phyloP scores from a whole-genome alignment of 2,329 filamentous ascomycete species.

The Penicillium brasilianum region DNA sequence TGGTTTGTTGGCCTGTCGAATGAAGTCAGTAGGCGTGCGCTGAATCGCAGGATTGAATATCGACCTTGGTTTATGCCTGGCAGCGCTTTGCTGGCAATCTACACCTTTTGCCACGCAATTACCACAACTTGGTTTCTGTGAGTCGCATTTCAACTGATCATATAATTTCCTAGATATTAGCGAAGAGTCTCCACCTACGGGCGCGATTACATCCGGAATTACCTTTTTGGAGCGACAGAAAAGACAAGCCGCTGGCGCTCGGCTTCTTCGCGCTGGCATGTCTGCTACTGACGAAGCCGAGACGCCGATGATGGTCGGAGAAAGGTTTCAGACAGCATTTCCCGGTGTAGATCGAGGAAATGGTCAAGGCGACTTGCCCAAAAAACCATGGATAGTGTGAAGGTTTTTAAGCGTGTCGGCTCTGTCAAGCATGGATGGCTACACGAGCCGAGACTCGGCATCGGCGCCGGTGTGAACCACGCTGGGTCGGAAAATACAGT shows the following conservation, averaged over 20 bases:
- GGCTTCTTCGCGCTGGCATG: slow-evolving; percentile 29
- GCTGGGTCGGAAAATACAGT: slow-evolving; percentile 2
- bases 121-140: slow-evolving; percentile 51
- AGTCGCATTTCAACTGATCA: slow-evolving; percentile 59
- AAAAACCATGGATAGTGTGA: neutral
- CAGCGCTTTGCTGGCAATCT: slow-evolving; percentile 50
- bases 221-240: slow-evolving; percentile 47
- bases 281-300: neutral
- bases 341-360: too few relatives aligned
- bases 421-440: neutral
- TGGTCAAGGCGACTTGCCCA: neutral
- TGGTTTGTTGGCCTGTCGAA: slow-evolving; percentile 34
- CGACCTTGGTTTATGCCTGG: slow-evolving; percentile 36
- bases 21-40: neutral
- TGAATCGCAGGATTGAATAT: neutral
- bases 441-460: neutral
- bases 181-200: too few relatives aligned
- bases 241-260: slow-evolving; percentile 40
- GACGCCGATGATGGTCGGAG: neutral
- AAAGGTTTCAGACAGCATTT: neutral
- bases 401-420: neutral
- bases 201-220: neutral
- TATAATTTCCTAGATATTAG: too few relatives aligned
- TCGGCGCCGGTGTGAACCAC: neutral
- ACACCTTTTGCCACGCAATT: slow-evolving; percentile 55